phyloP scores from a whole-genome alignment of 345 rosid species.

The Aquilaria malaccensis region DNA sequence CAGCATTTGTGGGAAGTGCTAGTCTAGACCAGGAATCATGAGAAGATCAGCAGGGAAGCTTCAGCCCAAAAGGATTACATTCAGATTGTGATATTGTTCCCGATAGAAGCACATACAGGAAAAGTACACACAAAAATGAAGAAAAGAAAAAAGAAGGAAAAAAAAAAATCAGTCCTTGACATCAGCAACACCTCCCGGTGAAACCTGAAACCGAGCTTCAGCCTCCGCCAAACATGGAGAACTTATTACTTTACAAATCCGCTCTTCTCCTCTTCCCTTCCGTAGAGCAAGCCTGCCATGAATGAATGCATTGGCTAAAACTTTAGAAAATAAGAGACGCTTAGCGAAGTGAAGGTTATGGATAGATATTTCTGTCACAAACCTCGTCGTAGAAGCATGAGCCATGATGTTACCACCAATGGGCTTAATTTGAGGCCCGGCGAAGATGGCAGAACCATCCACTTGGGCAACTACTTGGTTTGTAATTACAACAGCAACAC shows the following conservation, averaged over 20 bases:
- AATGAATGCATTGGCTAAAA: neutral
- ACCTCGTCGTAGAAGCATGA: constrained; percentile 99
- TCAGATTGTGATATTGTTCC: neutral
- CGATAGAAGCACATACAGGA: neutral
- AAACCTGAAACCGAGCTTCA: constrained; percentile 86
- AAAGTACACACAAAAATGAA: neutral
- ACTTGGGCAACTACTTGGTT: constrained; percentile 99
- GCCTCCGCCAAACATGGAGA: constrained; percentile 95
- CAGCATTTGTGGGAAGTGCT: too few relatives aligned
- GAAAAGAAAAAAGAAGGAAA: neutral
- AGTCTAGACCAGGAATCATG: too few relatives aligned
- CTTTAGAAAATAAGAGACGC: neutral
- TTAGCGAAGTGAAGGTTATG: neutral
- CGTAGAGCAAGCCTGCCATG: constrained; percentile 64
- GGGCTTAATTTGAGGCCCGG: constrained; percentile 97
- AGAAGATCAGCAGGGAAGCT: too few relatives aligned
- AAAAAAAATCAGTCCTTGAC: constrained; percentile 56
- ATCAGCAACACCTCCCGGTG: constrained; percentile 80
- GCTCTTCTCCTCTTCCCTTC: constrained; percentile 95
- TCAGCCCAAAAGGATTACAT: too few relatives aligned
- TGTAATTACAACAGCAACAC: constrained; percentile 90
- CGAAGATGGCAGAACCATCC: constrained; percentile 91
- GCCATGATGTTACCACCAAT: constrained; percentile 99
- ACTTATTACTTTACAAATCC: constrained; percentile 95
- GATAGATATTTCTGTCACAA: neutral